Conservation (phyloP, 2,329 filamentous ascomycete genomes). For the Biscogniauxia marginata region DNA sequence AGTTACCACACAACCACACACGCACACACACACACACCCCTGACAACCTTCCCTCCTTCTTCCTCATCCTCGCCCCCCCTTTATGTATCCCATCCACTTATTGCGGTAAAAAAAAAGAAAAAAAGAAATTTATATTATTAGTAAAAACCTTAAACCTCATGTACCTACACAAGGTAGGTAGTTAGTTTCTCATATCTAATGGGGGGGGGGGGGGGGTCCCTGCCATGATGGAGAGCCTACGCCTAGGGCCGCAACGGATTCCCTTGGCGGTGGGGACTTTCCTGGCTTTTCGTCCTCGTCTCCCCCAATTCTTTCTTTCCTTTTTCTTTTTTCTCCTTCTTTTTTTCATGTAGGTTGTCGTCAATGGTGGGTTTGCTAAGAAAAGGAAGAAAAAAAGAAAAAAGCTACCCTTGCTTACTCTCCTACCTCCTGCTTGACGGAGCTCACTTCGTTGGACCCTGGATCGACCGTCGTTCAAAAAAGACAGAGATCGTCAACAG, state of each 20-base stretch:
- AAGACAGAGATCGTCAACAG: constrained; percentile 13
- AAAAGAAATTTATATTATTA: neutral
- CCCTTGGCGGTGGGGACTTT: constrained; percentile 5
- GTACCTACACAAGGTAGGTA: too few species aligned
- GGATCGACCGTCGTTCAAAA: constrained; percentile 9
- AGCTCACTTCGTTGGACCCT: constrained; percentile 13
- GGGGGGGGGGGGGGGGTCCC: too few species aligned
- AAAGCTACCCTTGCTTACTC: constrained; percentile 3
- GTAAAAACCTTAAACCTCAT: too few species aligned
- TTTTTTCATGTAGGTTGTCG: neutral
- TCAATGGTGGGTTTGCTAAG: constrained; percentile 9
- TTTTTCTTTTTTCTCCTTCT: too few species aligned
- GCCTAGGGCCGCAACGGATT: constrained; percentile 4
- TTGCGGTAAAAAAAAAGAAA: neutral
- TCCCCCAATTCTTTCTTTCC: too few species aligned
- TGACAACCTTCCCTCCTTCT: too few species aligned
- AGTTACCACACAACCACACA: too few species aligned
- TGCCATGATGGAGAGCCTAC: neutral
- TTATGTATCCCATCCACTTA: too few species aligned
- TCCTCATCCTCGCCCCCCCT: too few species aligned
- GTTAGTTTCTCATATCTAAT: neutral
- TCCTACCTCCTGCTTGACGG: neutral
- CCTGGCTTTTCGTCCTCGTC: neutral
- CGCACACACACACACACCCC: neutral
- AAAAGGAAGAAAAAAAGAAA: too few species aligned